phyloP scores from a whole-genome alignment of 257 asterid genomes.

The Salvia splendens region DNA sequence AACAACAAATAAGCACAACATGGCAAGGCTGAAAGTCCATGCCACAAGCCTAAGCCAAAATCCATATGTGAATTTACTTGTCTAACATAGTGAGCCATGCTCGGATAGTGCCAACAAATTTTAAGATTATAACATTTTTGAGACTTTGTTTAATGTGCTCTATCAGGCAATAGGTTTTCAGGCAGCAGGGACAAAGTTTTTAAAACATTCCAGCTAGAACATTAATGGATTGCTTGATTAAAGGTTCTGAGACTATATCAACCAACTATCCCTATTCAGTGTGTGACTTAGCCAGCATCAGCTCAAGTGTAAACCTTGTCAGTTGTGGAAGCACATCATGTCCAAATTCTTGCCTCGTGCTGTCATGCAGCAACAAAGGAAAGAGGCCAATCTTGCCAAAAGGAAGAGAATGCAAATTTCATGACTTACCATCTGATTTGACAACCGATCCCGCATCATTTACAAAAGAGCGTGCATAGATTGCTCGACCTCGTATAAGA shows the following conservation, averaged over 20 bases:
- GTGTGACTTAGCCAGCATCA: not conserved
- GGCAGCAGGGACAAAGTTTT: not conserved
- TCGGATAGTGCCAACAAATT: not conserved
- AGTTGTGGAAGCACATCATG: not conserved
- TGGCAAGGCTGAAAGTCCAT: conserved; percentile 1
- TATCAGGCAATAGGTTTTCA: conserved; percentile 5
- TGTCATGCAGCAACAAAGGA: conserved; percentile 8
- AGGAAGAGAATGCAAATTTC: conserved; percentile 18
- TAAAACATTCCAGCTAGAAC: not conserved
- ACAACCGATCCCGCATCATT: conserved; percentile 50
- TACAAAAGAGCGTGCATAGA: conserved; percentile 50
- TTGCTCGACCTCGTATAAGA: conserved; percentile 52
- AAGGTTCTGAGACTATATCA: conserved; percentile 4
- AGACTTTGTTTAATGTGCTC: not conserved
- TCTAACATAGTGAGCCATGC: conserved; percentile 7
- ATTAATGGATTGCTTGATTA: conserved; percentile 1
- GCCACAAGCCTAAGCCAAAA: conserved; percentile 4
- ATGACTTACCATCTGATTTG: conserved; percentile 57
- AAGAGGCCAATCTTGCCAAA: conserved; percentile 19
- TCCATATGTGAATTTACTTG: not conserved
- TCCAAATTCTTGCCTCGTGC: not conserved
- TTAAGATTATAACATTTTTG: not conserved
- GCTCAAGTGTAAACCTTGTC: not conserved
- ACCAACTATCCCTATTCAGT: conserved; percentile 2
- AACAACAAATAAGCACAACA: not conserved